These are phyloP conservation scores for Lactarius tabidus DNA, from an alignment of 768 basidiomycete species.

Conservation along the genomic window DNA sequence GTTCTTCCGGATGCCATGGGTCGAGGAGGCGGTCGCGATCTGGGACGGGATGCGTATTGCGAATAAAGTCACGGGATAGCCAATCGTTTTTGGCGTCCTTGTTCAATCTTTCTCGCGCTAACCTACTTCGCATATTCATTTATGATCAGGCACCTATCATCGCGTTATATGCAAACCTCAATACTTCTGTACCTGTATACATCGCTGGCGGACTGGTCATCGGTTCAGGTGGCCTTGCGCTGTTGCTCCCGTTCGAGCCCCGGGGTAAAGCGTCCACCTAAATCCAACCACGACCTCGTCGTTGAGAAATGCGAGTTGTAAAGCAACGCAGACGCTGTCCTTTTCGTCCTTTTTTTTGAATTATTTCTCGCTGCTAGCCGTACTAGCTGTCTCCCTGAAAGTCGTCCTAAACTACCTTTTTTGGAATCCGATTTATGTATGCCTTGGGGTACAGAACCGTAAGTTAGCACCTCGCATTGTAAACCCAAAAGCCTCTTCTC, in stretches of 20 bases:
- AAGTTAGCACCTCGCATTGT: too few species aligned
- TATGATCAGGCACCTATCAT: constrained; percentile 59
- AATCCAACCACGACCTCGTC: background rate
- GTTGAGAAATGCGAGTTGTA: background rate
- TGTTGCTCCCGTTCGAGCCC: constrained; percentile 70
- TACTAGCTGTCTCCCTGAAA: too few species aligned
- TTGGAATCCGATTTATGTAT: too few species aligned
- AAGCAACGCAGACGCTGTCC: too few species aligned
- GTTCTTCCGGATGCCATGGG: constrained; percentile 91
- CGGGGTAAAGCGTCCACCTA: constrained; percentile 69
- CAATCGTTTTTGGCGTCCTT: constrained; percentile 59
- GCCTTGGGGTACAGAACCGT: too few species aligned
- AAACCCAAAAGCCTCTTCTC: too few species aligned
- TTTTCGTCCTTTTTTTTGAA: too few species aligned
- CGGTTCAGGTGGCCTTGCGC: constrained; percentile 51
- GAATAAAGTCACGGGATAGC: constrained; percentile 24
- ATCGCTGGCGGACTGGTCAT: constrained; percentile 64
- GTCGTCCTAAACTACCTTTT: too few species aligned
- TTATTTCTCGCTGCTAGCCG: too few species aligned
- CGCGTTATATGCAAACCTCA: constrained; percentile 62
- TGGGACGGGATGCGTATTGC: constrained; percentile 78
- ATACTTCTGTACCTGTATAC: constrained; percentile 66
- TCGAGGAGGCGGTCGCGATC: constrained; percentile 80
- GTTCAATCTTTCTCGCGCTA: constrained; percentile 38
- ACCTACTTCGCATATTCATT: background rate